Percentiles rank a stretch among this genome's conserved stretches.
Conservation (phyloP, 2,329 filamentous ascomycete species). For the Fusarium brevicatenulatum region DNA sequence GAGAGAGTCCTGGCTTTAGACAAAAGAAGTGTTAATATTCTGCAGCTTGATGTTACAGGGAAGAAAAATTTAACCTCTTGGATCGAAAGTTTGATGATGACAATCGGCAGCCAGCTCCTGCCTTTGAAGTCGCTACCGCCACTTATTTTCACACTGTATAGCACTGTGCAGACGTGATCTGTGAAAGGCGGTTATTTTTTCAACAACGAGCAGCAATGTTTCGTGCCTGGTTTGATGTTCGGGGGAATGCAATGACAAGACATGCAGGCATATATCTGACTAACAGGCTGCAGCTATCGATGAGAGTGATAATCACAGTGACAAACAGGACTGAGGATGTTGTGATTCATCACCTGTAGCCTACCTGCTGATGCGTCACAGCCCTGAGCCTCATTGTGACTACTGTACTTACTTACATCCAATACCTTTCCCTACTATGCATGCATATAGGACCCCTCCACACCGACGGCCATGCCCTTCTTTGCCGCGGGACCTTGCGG, state of each 20-base stretch:
- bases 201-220: neutral
- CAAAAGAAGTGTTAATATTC: conserved; percentile 5
- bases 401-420: neutral
- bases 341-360: conserved; percentile 20
- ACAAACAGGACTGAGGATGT: neutral
- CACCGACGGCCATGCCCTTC: conserved; percentile 15
- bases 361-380: conserved; percentile 4
- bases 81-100: conserved; percentile 2
- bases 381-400: conserved; percentile 9
- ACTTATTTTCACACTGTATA: conserved; percentile 17
- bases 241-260: neutral
- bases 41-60: conserved; percentile 7
- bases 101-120: conserved; percentile 21
- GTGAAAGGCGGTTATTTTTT: conserved; percentile 1
- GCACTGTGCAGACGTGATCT: conserved; percentile 18
- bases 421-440: neutral
- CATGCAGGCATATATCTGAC: neutral
- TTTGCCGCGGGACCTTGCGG: neutral
- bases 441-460: conserved; percentile 13
- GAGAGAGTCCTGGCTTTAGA: neutral
- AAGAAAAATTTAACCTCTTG: conserved; percentile 19
- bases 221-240: neutral
- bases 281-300: neutral
- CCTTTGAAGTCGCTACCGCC: conserved; percentile 27
- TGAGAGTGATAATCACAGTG: neutral